These are phyloP conservation scores for Monilinia fructigena DNA, from an alignment of 2,329 filamentous ascomycete species.

Conservation along the genomic window DNA sequence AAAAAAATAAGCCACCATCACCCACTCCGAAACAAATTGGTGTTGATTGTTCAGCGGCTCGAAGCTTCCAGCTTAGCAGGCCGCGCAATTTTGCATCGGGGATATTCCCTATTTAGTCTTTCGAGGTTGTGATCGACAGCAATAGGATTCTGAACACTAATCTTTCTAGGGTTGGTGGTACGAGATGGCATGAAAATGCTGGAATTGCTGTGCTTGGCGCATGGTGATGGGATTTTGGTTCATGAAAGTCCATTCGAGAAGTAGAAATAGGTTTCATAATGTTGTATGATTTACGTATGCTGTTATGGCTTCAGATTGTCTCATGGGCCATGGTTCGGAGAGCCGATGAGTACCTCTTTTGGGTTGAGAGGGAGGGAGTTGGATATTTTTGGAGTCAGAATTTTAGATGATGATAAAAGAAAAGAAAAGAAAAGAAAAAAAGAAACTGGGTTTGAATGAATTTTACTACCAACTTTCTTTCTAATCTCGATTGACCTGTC, in stretches of 20 bases:
- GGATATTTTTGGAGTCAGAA: background rate
- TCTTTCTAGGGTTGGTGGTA: constrained; percentile 2
- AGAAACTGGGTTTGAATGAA: too few species aligned
- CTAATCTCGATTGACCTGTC: too few species aligned
- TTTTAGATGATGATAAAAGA: background rate
- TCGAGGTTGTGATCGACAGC: constrained; percentile 14
- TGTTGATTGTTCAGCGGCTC: constrained; percentile 17
- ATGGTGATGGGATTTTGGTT: background rate
- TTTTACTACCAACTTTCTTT: too few species aligned
- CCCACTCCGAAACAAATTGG: constrained; percentile 1
- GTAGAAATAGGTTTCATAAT: background rate
- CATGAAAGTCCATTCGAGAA: background rate
- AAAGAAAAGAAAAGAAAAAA: background rate
- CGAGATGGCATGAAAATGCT: constrained; percentile 16
- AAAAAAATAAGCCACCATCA: constrained; percentile 14
- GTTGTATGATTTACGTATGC: background rate
- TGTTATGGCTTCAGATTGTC: background rate
- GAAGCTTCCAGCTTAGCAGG: background rate
- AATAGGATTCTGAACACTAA: constrained; percentile 3
- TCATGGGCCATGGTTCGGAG: background rate
- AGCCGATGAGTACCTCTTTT: background rate
- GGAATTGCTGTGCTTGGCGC: background rate
- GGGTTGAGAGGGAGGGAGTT: too few species aligned
- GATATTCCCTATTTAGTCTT: constrained; percentile 8
- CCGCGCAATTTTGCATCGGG: constrained; percentile 23